These are phyloP conservation scores for Coemansia sp. DNA, from an alignment of 192 early-diverging fungal genomes.

Conservation along the genomic window DNA sequence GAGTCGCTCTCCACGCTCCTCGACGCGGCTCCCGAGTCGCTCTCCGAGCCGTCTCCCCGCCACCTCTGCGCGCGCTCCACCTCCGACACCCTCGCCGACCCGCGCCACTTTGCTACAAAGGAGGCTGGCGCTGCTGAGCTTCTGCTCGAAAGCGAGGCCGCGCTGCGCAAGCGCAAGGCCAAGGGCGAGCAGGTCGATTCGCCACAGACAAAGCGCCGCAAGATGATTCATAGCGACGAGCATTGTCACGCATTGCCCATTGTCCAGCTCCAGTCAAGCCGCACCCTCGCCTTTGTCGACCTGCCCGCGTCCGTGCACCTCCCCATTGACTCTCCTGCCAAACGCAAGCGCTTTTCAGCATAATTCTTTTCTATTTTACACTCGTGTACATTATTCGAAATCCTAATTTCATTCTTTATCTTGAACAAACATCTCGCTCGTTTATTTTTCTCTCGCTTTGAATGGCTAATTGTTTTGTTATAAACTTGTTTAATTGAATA, in stretches of 20 bases:
- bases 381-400: no score
- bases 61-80: conserved; percentile 14
- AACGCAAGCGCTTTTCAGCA: conserved; percentile 10
- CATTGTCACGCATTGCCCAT: not conserved
- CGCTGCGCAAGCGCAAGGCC: conserved; percentile 26
- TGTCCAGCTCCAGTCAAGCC: not conserved
- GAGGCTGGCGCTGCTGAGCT: no score
- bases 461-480: no score
- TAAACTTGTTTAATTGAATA: no score
- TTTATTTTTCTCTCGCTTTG: no score
- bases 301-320: not conserved
- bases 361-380: not conserved
- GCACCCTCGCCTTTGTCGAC: not conserved
- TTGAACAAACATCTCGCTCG: no score
- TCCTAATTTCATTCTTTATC: no score
- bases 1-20: conserved; percentile 22
- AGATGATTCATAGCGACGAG: conserved; percentile 27
- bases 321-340: not conserved
- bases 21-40: not conserved
- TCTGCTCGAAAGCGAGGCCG: not conserved
- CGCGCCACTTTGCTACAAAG: conserved; percentile 1
- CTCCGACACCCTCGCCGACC: conserved; percentile 10
- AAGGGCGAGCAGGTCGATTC: conserved; percentile 37
- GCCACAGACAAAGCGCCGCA: conserved; percentile 40
- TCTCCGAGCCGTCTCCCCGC: not conserved